Conservation (phyloP, 768 basidiomycete genomes). For the Mycena rosella region DNA sequence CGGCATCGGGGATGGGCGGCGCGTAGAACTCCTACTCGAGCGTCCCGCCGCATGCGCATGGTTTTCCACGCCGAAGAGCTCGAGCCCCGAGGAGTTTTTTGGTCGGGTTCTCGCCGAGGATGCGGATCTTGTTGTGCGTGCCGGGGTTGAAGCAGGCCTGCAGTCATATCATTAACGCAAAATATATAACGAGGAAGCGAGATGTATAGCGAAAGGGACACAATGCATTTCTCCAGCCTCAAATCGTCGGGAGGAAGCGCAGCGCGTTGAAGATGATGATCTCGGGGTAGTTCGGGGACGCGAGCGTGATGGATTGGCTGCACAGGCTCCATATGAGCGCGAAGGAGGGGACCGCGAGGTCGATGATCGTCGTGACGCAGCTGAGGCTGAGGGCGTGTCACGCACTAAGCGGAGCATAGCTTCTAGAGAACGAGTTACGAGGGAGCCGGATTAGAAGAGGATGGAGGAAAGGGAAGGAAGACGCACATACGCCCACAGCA, state of each 20-base stretch:
- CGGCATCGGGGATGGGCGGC: conserved; percentile 73
- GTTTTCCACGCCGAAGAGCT: conserved; percentile 57
- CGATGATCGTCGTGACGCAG: conserved; percentile 76
- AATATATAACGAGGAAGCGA: too few species aligned
- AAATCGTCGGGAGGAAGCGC: conserved; percentile 84
- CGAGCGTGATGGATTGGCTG: conserved; percentile 76
- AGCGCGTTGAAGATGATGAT: conserved; percentile 85
- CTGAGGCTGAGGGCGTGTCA: conserved; percentile 69
- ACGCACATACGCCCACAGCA: conserved; percentile 80
- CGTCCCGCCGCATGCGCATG: conserved; percentile 81
- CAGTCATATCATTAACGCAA: too few species aligned
- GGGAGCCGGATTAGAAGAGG: neutral
- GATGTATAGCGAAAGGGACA: too few species aligned
- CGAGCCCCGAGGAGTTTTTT: conserved; percentile 61
- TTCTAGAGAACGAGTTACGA: conserved; percentile 81
- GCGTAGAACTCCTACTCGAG: conserved; percentile 80
- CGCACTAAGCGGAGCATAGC: conserved; percentile 71
- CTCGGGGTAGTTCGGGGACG: conserved; percentile 87
- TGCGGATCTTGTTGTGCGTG: conserved; percentile 81
- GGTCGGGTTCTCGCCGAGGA: conserved; percentile 74
- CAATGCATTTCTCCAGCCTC: conserved; percentile 84
- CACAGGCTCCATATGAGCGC: conserved; percentile 78
- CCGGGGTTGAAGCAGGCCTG: conserved; percentile 86
- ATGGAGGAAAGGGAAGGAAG: neutral
- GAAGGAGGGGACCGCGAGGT: conserved; percentile 74